These are phyloP conservation scores for Colletotrichum cuscutae DNA, from an alignment of 2,329 filamentous ascomycete species.

Conservation along the genomic window DNA sequence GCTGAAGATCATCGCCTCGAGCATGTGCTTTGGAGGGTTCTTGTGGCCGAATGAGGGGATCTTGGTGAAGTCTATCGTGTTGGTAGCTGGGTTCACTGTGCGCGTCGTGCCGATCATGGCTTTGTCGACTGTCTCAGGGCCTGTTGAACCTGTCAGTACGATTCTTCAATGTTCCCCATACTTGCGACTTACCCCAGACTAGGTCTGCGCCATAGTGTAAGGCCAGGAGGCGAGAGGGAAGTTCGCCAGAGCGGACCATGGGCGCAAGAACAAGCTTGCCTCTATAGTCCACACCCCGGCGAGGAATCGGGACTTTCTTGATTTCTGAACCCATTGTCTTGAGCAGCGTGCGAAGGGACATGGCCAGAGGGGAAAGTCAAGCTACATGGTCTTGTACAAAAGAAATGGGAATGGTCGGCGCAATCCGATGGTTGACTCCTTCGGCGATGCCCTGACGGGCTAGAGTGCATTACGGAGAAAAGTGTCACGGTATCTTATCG, in stretches of 20 bases:
- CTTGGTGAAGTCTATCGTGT: conserved; percentile 87
- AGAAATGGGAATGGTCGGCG: conserved; percentile 12
- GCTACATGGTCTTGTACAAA: neutral
- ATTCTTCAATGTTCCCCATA: no score
- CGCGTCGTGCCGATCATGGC: conserved; percentile 89
- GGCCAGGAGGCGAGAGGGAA: conserved; percentile 87
- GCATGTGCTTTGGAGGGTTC: conserved; percentile 61
- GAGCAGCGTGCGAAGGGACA: conserved; percentile 43
- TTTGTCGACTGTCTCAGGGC: conserved; percentile 93
- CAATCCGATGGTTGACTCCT: conserved; percentile 13
- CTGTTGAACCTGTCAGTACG: conserved; percentile 50
- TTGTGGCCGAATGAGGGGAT: conserved; percentile 76
- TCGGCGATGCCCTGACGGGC: conserved; percentile 32
- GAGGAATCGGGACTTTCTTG: conserved; percentile 84
- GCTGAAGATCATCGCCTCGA: conserved; percentile 82
- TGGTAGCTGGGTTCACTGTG: conserved; percentile 78
- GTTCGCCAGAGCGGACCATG: conserved; percentile 97
- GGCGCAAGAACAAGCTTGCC: conserved; percentile 94
- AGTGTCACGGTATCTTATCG: conserved; percentile 24
- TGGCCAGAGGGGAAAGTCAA: neutral
- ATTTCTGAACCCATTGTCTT: conserved; percentile 67
- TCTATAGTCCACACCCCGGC: conserved; percentile 90
- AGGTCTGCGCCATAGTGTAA: conserved; percentile 96
- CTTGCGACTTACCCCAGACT: conserved; percentile 79
- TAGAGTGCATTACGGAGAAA: conserved; percentile 25